Evolutionary conservation across 192 early-diverging fungal species (phyloP), one percentile per base, ranked within the genome.

Genomic region (Mortierella hygrophila): DNA sequence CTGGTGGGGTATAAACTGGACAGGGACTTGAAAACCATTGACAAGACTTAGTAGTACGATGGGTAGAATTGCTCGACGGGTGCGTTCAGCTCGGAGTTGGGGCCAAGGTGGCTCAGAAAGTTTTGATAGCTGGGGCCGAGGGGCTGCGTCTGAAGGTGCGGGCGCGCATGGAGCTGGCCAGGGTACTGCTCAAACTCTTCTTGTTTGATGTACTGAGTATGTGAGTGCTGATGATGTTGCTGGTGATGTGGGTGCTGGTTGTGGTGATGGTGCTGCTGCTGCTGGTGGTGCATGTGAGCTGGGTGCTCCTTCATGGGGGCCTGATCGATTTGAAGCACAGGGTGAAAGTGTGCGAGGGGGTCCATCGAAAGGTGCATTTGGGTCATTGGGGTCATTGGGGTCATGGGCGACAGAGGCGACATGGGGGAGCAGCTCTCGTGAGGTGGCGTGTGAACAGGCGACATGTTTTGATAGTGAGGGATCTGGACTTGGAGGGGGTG

Each of bases 321-420:
- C 38, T 47, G 70, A 16, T 84, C 72, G 21, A 84, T 41, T 8
- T 78, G 83, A 16, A 85, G 57, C 49, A 84, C 74, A 8, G 81
- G 81, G 38, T 82, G 81, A 4, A 72, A 52, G 29, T 82, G 74
- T 8, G 76, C 73, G 68, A 85, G 32, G 3, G 77, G 55, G 21
- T 79, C 77, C 75, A 86, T 81, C 70, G 75, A 76, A 42, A 74
- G 9, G 21, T 72, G 44, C 74, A 85, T 81, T 23, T 57, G 55
- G 8, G 60, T 47, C 79, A 86, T 75, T 52, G 84, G 84, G 26
- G 84, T 86, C 37, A 86, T 38, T 0, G 84, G 84, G 0, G 75
- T 77, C 75, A 80, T 69, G n/a, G 83, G 83, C 16, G 84, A 81
- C n/a, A 86, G 46, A 44, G 84, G 84, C 7, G 83, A 85, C 52